Evolutionary conservation across 1,284 basidiomycete species (phyloP), one percentile per base, ranked within the genome.

Genomic region (Rhodofomes roseus): DNA sequence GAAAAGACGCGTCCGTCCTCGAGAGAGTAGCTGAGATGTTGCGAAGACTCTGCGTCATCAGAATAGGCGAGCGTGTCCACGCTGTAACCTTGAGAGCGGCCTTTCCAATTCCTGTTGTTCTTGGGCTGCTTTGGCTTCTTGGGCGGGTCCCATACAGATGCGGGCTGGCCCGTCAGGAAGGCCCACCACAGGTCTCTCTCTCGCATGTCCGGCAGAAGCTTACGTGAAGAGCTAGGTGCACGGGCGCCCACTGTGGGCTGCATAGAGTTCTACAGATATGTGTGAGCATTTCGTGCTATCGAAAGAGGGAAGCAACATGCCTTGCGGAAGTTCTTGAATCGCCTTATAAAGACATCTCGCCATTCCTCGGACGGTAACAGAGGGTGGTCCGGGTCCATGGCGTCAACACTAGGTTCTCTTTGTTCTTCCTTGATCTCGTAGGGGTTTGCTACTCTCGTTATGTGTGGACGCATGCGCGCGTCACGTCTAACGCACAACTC

Each of bases 151-250:
- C 89, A 91, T 51, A 82, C 82, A 44, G 77, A 78, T 66, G 85
- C 81, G n/a, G 88, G 85, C 63, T 78, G 77, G 27, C 90, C 90
- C 46, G 82, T 74, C 2, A 92, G 71, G 64, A 87, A 92, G n/a
- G 79, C 80, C 90, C 90, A 92, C 90, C 89, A 92, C 18, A 77
- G 72, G 64, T 89, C 86, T 56, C 89, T 79, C 58, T 89, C 83
- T 68, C 82, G 85, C 69, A 80, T 86, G 54, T 89, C 85, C 22
- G 90, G 89, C 63, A 90, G 80, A 36, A 79, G 58, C 61, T 73
- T 80, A 31, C 61, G 71, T 29, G 56, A 57, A 51, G 61, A 48
- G 40, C 58, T 54, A 51, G 65, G 72, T 46, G 74, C 69, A 41
- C 72, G 70, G 56, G 84, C 77, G 62, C 79, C 74, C 51, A 82